Base-by-base conservation (phyloP, 2,329 filamentous ascomycete species). In the Parastagonospora avenae region DNA sequence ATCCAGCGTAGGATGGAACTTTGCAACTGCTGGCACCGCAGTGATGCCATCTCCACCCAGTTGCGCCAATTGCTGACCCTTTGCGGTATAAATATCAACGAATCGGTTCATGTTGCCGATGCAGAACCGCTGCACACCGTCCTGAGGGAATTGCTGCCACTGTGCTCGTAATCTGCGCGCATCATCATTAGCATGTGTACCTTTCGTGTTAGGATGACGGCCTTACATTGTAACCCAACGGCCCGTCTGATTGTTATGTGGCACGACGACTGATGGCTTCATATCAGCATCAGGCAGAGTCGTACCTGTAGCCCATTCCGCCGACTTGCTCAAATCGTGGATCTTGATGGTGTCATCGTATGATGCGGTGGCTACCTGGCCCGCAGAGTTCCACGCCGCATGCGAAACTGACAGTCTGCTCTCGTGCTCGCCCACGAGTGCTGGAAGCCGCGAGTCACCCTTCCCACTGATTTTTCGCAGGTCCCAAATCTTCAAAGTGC, bases 81-180 rank as follows among this genome's bases (percentile, higher is more conserved):
- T 84, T 0, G 86, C 82, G 0, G 88, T 89, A 71, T 89, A 99
- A 1, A 99, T 83, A 67, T 99, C 94, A 1, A 97, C 91, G 63
- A 97, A 97, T 1, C 94, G 85, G 69, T 96, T 96, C 94, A 97
- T 97, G 63, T 97, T 99, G 1, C 91, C 94, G 50, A 99, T 93
- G 19, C 86, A 90, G 64, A 99, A 92, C 54, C 93, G 91, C 57
- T 96, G 88, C 4, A 95, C 85, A 7, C 87, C 87, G 51, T 94
- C 91, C 30, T 82, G 77, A 0, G 94, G 93, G 39, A 84, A 82
- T 29, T 84, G 79, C 72, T 99, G 94, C 94, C 94, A 99, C 63
- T 96, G 91, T 71, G 94, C 82, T 81, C 95, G 69, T 81, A 89
- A 77, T 63, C 83, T 86, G 48, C 24, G 29, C 8, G 7, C 12